A percentile compares a stretch with the other conserved stretches of the same genome.
phyloP scores from a whole-genome alignment of 164 flowering plant species.

The Cinnamomum micranthum region DNA sequence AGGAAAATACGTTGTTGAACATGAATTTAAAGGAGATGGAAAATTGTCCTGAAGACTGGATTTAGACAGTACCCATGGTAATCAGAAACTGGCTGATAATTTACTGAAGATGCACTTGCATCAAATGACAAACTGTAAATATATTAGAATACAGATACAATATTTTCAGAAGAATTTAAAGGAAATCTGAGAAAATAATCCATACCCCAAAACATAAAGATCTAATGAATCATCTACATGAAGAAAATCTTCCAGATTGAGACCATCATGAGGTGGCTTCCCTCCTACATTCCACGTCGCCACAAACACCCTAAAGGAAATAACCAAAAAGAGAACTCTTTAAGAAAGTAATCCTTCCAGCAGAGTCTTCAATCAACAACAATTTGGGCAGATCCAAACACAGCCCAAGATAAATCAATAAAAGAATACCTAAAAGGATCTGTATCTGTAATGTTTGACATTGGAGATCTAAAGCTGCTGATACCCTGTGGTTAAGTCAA shows the following conservation, averaged over 20 bases:
- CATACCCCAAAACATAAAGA: constrained; percentile 73
- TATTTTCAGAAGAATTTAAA: neutral
- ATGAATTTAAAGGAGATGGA: neutral
- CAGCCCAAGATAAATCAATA: neutral
- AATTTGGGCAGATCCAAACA: neutral
- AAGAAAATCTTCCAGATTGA: constrained; percentile 58
- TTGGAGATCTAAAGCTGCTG: constrained; percentile 18
- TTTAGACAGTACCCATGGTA: neutral
- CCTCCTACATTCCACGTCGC: constrained; percentile 93
- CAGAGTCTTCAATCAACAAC: neutral
- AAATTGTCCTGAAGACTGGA: neutral
- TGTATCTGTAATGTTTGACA: constrained; percentile 20
- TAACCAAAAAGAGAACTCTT: neutral
- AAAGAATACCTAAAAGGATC: constrained; percentile 32
- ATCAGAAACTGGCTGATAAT: neutral
- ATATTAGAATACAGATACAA: neutral
- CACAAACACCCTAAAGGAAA: constrained; percentile 47
- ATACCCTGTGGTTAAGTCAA: neutral
- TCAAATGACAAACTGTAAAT: neutral
- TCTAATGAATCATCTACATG: constrained; percentile 42
- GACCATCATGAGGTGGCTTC: constrained; percentile 47
- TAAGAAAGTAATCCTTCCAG: neutral
- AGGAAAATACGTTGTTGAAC: neutral
- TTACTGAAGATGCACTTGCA: neutral
- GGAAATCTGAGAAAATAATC: neutral